Conservation (phyloP, 306 rosid species). For the Quercus glauca region DNA sequence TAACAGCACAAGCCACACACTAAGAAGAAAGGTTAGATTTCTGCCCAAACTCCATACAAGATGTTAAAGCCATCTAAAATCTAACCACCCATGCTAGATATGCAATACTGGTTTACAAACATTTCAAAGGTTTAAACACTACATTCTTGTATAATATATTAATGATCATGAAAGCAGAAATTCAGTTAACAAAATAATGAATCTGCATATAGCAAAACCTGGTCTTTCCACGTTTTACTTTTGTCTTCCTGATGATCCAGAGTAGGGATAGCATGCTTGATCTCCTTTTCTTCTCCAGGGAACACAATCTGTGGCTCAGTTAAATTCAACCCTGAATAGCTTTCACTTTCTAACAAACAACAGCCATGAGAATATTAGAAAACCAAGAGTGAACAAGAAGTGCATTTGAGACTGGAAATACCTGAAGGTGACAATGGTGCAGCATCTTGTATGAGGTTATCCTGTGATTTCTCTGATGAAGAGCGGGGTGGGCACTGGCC, state of each 20-base stretch:
- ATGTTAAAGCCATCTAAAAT: constrained; percentile 18
- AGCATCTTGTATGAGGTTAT: constrained; percentile 45
- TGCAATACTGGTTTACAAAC: neutral
- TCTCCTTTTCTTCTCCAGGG: constrained; percentile 39
- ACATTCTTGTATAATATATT: neutral
- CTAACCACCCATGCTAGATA: constrained; percentile 8
- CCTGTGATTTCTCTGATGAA: constrained; percentile 38
- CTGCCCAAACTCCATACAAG: constrained; percentile 14
- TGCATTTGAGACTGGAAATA: constrained; percentile 19
- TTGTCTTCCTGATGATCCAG: constrained; percentile 48
- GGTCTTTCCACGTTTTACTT: constrained; percentile 26
- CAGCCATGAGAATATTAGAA: constrained; percentile 13
- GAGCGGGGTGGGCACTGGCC: constrained; percentile 41
- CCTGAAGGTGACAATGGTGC: constrained; percentile 62
- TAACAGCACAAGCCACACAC: neutral
- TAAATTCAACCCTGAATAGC: constrained; percentile 40
- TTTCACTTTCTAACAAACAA: constrained; percentile 46
- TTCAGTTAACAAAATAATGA: constrained; percentile 8
- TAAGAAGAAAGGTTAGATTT: neutral
- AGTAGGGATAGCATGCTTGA: constrained; percentile 27
- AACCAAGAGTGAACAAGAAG: constrained; percentile 3
- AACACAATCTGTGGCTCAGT: constrained; percentile 33
- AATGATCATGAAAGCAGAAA: neutral
- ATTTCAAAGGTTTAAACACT: neutral
- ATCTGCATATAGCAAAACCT: constrained; percentile 21